Evolutionary conservation across 495 filamentous ascomycete species (phyloP), one percentile per base, ranked within the genome.

Genomic region (Penicillium malachiteum): DNA sequence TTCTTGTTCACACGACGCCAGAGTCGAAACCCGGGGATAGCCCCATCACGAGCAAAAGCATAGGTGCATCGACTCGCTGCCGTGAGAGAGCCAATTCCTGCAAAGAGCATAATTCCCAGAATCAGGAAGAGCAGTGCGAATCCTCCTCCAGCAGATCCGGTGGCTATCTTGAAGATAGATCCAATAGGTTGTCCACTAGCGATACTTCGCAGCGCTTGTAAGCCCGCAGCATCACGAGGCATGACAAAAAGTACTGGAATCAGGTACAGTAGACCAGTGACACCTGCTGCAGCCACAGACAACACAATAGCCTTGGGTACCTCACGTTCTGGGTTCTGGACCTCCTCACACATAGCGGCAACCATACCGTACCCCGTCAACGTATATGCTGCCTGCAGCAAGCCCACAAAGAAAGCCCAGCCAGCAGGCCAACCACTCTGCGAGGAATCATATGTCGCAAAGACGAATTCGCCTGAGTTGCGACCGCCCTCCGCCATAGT

Each of bases 41-140:
- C 87, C 1, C 71, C 69, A 34, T 80, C 76, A n/a, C 77, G 84
- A 16, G 84, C 84, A 60, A 92, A 92, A 4, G 88, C 87, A 58
- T 87, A 91, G 6, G 85, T 86, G 81, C 90, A 90, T 3, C 89
- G 83, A 57, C 80, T 87, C 44, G 82, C 83, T 2, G 89, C 89
- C 3, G 88, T 89, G 77, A 90, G 82, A 54, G 90, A 83, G 2
- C 81, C 84, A 11, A 81, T 87, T 1, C 81, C 81, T 1, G 87
- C 87, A 56, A 92, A 90, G 12, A 92, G 63, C 62, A 91, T 78
- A 64, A 92, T 86, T 5, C 87, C 83, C 21, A 92, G 78, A 54
- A 91, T 81, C 5, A 92, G 73, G 65, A 89, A 86, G 9, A 90
- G 78, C 2, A 93, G 75, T 4, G 81, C 89, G 41, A 93, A 87